Conservation (phyloP, 805 yeast species). For the Metschnikowia lunata region DNA sequence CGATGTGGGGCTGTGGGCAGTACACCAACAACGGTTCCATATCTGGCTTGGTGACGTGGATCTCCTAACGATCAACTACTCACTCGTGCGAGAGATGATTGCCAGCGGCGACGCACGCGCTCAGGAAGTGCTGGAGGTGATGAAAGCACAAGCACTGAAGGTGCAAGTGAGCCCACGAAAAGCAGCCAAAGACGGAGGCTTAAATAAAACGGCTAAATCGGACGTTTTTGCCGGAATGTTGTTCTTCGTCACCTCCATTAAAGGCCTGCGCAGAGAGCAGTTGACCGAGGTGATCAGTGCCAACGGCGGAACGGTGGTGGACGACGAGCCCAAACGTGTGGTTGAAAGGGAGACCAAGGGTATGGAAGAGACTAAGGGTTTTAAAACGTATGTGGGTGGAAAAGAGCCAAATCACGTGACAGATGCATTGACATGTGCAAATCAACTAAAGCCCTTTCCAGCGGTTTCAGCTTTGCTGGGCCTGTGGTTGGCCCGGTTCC, state of each 20-base stretch:
- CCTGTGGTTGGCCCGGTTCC: background rate
- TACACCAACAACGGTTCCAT: conserved; percentile 32
- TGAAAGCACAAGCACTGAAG: conserved; percentile 1
- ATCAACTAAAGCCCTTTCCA: too few species aligned
- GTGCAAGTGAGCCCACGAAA: conserved; percentile 4
- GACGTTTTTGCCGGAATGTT: conserved; percentile 18
- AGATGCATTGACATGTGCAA: too few species aligned
- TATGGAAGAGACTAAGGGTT: conserved; percentile 5
- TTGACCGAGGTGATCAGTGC: conserved; percentile 31
- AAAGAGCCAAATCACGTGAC: too few species aligned
- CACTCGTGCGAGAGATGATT: conserved; percentile 5
- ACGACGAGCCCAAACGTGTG: conserved; percentile 31
- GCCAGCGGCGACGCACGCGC: background rate
- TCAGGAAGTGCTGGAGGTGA: background rate
- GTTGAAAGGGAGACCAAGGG: conserved; percentile 15
- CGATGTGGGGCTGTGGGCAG: conserved; percentile 38
- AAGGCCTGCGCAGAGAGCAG: conserved; percentile 29
- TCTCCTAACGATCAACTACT: conserved; percentile 16
- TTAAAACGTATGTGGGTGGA: too few species aligned
- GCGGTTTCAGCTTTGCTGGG: background rate
- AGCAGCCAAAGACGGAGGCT: background rate
- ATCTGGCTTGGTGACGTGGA: conserved; percentile 20
- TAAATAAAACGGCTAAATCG: background rate
- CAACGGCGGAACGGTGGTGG: conserved; percentile 42
- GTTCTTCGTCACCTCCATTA: conserved; percentile 36